Evolutionary conservation across 108 stramenopile genomes (phyloP), one percentile per base, ranked within the genome.

Genomic region (Cyclotella sp.): DNA sequence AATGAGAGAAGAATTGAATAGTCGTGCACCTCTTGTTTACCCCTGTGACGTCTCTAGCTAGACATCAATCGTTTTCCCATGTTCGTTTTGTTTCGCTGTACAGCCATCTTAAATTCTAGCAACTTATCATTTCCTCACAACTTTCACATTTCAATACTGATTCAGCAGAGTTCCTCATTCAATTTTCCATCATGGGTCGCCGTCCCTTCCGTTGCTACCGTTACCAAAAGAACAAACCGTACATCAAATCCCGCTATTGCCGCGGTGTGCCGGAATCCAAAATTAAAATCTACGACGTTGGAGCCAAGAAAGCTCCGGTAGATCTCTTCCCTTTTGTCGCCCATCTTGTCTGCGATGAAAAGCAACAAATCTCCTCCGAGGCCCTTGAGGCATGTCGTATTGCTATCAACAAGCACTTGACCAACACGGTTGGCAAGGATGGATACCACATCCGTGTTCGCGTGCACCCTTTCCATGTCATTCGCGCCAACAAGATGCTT

Each of bases 161-260:
- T 55, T 26, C 12, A 55, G 34, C 34, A 34, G 34, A 34, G 34
- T 34, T 34, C 34, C 34, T 34, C 34, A 6, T 34, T 34, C 34
- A 34, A 34, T 34, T 34, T 66, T 66, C 44, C 46, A 95, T 21
- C 83, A 97, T 97, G 96, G 96, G 93, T 88, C 96, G 96, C 81
- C 96, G 96, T 91, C 96, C 96, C 40, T 85, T 93, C 86, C 94
- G 96, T 83, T 97, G 96, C 90, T 97, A 98, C 96, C 98, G 99
- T 85, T 99, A 99, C 97, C 98, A 99, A 86, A 99, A 99, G 98
- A 99, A 99, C 98, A 99, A 99, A 91, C 99, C 99, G 47, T 99
- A 98, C 96, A 99, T 99, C 95, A 99, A 99, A 95, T 97, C 97
- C 27, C 93, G 99, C 68, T 99, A 98, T 87, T 98, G 98, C 85